Conservation (phyloP, 306 rosid genomes). For the Citrullus colocynthis region DNA sequence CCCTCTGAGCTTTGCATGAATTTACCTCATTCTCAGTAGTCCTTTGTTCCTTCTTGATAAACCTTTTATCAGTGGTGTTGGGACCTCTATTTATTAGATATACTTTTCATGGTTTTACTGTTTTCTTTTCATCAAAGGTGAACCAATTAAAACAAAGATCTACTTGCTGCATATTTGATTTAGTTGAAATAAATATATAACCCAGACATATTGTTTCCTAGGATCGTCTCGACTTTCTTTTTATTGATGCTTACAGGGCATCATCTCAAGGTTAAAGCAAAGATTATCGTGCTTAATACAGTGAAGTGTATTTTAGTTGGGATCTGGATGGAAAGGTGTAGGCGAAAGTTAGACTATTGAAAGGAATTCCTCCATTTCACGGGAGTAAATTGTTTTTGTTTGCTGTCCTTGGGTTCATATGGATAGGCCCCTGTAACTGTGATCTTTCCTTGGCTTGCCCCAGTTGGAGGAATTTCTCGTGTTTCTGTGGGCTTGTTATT, state of each 20-base stretch:
- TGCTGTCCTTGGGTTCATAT: neutral
- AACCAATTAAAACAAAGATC: neutral
- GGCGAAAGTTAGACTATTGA: neutral
- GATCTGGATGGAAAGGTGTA: neutral
- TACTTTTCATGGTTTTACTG: neutral
- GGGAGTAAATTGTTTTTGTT: neutral
- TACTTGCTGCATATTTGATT: neutral
- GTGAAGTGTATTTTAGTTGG: neutral
- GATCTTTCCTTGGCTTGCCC: neutral
- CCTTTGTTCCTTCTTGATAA: neutral
- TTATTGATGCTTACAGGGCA: neutral
- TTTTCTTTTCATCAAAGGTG: neutral
- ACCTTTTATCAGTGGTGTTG: neutral
- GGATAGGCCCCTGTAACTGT: neutral
- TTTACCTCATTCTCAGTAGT: neutral
- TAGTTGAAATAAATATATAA: neutral
- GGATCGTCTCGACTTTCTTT: neutral
- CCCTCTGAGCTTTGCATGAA: neutral
- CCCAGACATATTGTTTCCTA: neutral
- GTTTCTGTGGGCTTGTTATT: neutral
- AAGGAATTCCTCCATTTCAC: neutral
- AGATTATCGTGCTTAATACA: neutral
- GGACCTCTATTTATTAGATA: neutral
- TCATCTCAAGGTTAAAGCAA: neutral
- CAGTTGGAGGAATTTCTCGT: neutral